phyloP scores from a whole-genome alignment of 2,329 filamentous ascomycete genomes.

The Samsoniella hepiali region DNA sequence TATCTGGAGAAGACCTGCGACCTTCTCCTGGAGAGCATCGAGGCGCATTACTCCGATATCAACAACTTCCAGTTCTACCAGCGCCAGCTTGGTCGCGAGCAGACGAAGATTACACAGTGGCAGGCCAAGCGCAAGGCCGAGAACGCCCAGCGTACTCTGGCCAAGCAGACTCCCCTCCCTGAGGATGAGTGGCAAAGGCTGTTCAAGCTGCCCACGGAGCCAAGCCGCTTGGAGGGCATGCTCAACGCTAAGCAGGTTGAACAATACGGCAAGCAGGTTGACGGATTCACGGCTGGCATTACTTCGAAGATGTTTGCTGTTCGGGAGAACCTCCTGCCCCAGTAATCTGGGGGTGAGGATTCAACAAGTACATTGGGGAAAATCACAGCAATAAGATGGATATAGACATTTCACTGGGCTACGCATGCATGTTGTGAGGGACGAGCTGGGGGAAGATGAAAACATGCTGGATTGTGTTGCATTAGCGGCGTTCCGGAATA shows the following conservation, averaged over 20 bases:
- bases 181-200: slow-evolving; percentile 98
- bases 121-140: slow-evolving; percentile 95
- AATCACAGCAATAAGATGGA: background rate
- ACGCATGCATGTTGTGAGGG: slow-evolving; percentile 2
- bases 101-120: slow-evolving; percentile 95
- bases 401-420: slow-evolving; percentile 11
- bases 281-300: slow-evolving; percentile 88
- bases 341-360: slow-evolving; percentile 33
- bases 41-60: slow-evolving; percentile 95
- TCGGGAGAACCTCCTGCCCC: slow-evolving; percentile 64
- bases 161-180: slow-evolving; percentile 84
- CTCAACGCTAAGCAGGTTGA: slow-evolving; percentile 94
- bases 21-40: slow-evolving; percentile 91
- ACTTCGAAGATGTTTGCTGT: slow-evolving; percentile 98
- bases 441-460: background rate
- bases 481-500: slow-evolving; percentile 42
- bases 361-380: background rate
- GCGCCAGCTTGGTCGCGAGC: slow-evolving; percentile 87
- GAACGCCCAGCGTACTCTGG: slow-evolving; percentile 77
- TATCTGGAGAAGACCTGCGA: slow-evolving; percentile 99
- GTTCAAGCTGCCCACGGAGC: slow-evolving; percentile 96
- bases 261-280: slow-evolving; percentile 95
- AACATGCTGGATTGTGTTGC: slow-evolving; percentile 35
- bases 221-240: slow-evolving; percentile 88
- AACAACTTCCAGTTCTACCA: slow-evolving; percentile 99